These are phyloP conservation scores for Xylariaceae sp. DNA, from an alignment of 2,329 filamentous ascomycete species.

Conservation along the genomic window DNA sequence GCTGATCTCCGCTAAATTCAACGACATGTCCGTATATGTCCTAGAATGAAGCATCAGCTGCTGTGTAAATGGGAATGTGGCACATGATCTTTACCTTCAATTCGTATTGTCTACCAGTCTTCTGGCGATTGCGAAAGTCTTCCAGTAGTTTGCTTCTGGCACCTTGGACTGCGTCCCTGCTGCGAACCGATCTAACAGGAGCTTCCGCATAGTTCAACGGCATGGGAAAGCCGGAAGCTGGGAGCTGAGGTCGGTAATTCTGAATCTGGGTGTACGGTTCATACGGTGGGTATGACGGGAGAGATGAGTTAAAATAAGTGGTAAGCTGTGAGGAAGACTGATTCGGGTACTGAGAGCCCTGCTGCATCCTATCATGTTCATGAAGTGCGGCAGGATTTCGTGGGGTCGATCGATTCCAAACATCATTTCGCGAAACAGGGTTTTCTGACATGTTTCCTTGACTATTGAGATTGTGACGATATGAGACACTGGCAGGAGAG, in stretches of 20 bases:
- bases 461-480: conserved; percentile 30
- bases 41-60: conserved; percentile 32
- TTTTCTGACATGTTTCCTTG: conserved; percentile 30
- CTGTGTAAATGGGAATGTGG: neutral
- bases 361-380: conserved; percentile 38
- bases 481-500: conserved; percentile 34
- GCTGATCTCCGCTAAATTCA: conserved; percentile 92
- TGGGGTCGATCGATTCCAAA: conserved; percentile 37
- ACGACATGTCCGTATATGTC: conserved; percentile 85
- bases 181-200: conserved; percentile 40
- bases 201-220: conserved; percentile 28
- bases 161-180: conserved; percentile 54
- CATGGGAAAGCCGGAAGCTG: conserved; percentile 33
- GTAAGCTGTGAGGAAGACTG: conserved; percentile 24
- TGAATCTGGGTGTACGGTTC: conserved; percentile 35
- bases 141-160: conserved; percentile 69
- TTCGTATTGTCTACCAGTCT: conserved; percentile 69
- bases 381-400: conserved; percentile 33
- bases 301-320: conserved; percentile 34
- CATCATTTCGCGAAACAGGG: conserved; percentile 31
- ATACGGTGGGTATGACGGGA: conserved; percentile 36
- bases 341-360: conserved; percentile 30
- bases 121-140: conserved; percentile 71
- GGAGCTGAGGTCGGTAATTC: conserved; percentile 33
- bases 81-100: conserved; percentile 53